Base-by-base conservation (phyloP, 1,284 basidiomycete genomes). In the Neonothopanus nambi region DNA sequence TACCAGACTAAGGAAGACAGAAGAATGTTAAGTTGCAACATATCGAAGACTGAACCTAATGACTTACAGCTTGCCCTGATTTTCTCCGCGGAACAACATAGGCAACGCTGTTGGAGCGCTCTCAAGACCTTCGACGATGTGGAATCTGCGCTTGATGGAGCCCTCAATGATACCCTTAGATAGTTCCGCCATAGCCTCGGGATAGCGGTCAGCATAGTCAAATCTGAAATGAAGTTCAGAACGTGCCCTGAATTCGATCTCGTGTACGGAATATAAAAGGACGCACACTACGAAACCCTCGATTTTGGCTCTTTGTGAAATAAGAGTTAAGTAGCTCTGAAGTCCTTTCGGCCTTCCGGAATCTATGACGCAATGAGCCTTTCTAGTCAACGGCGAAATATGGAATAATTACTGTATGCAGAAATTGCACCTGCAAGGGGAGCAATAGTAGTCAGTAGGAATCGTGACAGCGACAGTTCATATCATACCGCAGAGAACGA, bases 61-160 rank as follows among this genome's bases (percentile, higher is more conserved):
- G n/a, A 43, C 41, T 15, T 12, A 20, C 17, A 92, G 70, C 72
- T 95, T 94, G 30, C 92, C 92, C 0, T 78, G 85, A 65, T 94
- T 94, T 24, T 79, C 84, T n/a, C 92, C 92, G 1, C 70, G 80
- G 70, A 86, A 95, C 26, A 95, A 73, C 69, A 91, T 71, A 13
- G 78, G 78, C 51, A 95, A 68, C 3, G 86, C 81, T 9, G 75
- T 71, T 0, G 89, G 86, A 26, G 88, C 89, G 49, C 84, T 80
- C 56, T 87, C 82, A 30, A 94, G 71, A 0, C 89, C 74, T 51
- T 89, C 76, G 1, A 89, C 79, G 38, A 93, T 71, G 61, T 91
- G 87, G 71, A 92, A 94, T 59, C 87, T 87, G 43, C 89, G 80
- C 67, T 92, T 89, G 58, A 97, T 72, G 51, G 85, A 81, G 17